Conservation (phyloP, 208 protist genomes). For the Acanthamoeba lenticulata region DNA sequence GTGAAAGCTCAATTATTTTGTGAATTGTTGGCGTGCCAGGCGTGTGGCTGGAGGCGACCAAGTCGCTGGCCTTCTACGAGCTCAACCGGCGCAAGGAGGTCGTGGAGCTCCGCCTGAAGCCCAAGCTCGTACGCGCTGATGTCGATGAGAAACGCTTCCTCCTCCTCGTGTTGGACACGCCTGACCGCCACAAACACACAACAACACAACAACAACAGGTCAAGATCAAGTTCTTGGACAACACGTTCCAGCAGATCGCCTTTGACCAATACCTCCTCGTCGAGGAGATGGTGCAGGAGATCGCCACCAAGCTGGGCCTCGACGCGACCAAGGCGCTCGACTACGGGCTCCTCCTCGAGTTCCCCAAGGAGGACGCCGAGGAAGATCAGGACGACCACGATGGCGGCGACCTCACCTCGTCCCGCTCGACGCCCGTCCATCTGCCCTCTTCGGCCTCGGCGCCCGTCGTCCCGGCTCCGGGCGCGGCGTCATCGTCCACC, state of each 20-base stretch:
- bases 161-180: not conserved
- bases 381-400: not conserved
- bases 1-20: not conserved
- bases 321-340: not conserved
- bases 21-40: not conserved
- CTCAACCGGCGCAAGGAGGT: constrained; percentile 9
- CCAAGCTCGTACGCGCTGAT: not conserved
- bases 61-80: constrained; percentile 54
- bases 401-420: not conserved
- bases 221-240: constrained; percentile 65
- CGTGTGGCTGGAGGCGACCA: constrained; percentile 52
- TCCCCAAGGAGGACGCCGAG: not conserved
- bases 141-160: not conserved
- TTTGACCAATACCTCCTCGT: constrained; percentile 43
- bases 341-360: constrained; percentile 44
- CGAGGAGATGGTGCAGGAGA: constrained; percentile 52
- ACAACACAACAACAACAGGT: not conserved
- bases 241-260: constrained; percentile 59
- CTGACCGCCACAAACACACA: not conserved
- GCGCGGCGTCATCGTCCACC: not conserved
- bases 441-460: not conserved
- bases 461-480: not conserved
- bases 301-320: constrained; percentile 32
- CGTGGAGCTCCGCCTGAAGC: constrained; percentile 45
- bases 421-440: not conserved